Evolutionary conservation across 2,329 filamentous ascomycete species (phyloP), one percentile per base, ranked within the genome.

Genomic region (Podosphaera fusca): DNA sequence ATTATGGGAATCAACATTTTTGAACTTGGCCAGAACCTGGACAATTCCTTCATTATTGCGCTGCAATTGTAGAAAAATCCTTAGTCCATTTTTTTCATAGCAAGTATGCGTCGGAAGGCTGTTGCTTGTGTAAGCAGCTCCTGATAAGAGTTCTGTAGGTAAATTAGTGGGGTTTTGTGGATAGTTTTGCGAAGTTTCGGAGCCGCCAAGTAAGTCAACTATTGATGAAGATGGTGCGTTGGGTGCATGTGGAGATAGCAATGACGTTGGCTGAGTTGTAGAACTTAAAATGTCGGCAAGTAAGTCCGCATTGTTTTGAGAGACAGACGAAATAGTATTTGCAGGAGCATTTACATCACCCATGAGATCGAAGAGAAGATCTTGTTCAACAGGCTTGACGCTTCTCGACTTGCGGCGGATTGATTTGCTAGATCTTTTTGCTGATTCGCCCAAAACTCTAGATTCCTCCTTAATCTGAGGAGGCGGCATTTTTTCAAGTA

Each of bases 401-500:
- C 81, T 77, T 70, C 84, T 89, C 58, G 82, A 80, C 68, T 82
- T 86, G 63, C 87, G 80, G 67, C 85, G 87, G 59, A 80, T 76
- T 54, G 79, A 74, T 66, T 82, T 81, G 68, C 79, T 82, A 61
- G 77, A 75, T 64, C 83, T 79, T 69, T 81, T 82, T 1, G 80
- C 75, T 0, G 87, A 82, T 65, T 90, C 85, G 49, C 89, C 89
- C 21, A 98, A 75, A 2, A 95, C 89, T 59, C 90, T 78, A 57
- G 92, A 90, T 68, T 94, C 87, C 68, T 98, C 92, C 62, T 90
- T 87, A 66, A 98, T 96, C 69, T 96, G 90, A 7, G 92, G 92
- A 1, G 92, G 80, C 6, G 92, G 92, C 94, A 98, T 98, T 69
- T 92, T 94, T 71, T 98, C 92, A 9, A 98, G 74, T 2, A 98